Conservation (phyloP, 148 eudicot genomes). For the Cornus florida region DNA sequence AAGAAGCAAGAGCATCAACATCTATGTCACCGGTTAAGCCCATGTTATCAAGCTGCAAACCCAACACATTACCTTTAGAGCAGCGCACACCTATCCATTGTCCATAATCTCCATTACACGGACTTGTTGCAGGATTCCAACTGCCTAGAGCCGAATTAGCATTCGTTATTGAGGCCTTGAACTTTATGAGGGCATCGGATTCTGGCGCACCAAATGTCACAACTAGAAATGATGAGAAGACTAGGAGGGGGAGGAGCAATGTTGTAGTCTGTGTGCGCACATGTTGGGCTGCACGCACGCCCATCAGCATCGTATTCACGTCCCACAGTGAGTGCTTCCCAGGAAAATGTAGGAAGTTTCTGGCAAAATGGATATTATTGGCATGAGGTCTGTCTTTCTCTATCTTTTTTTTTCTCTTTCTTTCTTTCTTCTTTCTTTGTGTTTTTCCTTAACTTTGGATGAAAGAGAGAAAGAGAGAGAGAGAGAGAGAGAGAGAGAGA, state of each 20-base stretch:
- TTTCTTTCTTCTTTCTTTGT: background rate
- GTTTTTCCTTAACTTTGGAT: background rate
- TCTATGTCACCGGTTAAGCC: constrained; percentile 55
- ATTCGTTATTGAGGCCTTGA: constrained; percentile 44
- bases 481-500: constrained; percentile 1
- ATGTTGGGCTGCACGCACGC: constrained; percentile 54
- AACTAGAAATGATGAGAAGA: background rate
- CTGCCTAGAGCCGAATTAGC: constrained; percentile 29
- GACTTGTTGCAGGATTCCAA: constrained; percentile 52
- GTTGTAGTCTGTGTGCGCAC: constrained; percentile 48
- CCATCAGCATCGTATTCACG: constrained; percentile 30
- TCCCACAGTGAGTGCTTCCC: background rate
- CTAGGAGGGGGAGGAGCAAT: background rate
- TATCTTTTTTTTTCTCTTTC: too few relatives aligned
- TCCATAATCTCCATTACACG: constrained; percentile 42
- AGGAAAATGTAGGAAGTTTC: background rate
- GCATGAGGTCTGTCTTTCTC: background rate
- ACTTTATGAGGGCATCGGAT: constrained; percentile 47
- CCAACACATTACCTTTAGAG: constrained; percentile 52
- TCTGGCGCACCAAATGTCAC: constrained; percentile 12
- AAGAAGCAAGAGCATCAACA: constrained; percentile 40
- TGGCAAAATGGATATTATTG: background rate
- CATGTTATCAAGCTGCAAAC: constrained; percentile 68
- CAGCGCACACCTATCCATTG: constrained; percentile 73
- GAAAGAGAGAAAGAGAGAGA: constrained; percentile 5